Evolutionary conservation across 1,139 yeast species (phyloP), one percentile per base, ranked within the genome.

Genomic region (Suhomyces panamericanus): DNA sequence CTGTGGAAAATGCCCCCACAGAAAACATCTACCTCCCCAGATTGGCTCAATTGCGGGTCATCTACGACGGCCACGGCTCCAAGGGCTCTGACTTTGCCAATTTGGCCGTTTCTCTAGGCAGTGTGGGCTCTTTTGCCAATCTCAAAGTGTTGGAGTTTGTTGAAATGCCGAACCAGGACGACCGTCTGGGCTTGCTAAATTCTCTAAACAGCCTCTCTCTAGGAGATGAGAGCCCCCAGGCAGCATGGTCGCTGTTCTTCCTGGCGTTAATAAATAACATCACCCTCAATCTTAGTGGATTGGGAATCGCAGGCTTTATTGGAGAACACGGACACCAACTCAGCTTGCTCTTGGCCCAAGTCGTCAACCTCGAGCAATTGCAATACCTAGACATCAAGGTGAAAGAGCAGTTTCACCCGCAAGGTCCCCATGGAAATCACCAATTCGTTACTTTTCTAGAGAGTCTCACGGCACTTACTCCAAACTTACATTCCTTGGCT

Each of bases 261-360:
- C 31, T 41, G 10, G 50, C 38, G 2, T 42, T 56, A 13, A 27
- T 37, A 1, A 38, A 41, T 2, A 36, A 40, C 3, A 30, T 30
- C 2, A 20, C 29, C 15, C 43, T 59, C 15, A 12, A 24, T 9
- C 39, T 60, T 17, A 24, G 24, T 4, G 39, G 49, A 2, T 47
- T 60, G 22, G 56, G 49, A 2, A 38, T 60, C 11, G 60, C 57
- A 29, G 62, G 62, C 9, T 51, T 41, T 34, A 46, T 59, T 14
- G 53, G 54, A 3, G 47, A 44, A 27, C 32, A 43, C 7, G 60
- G 56, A 3, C 17, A 11, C 3, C 32, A 11, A 3, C 30, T 54
- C 8, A 49, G 52, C 4, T 32, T 32, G 1, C 12, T 49, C 3
- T 26, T 58, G 9, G 30, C 31, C 11, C 35, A 26, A 11, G 44